phyloP scores from a whole-genome alignment of 2,329 filamentous ascomycete genomes.

The Fusarium nelsonii region DNA sequence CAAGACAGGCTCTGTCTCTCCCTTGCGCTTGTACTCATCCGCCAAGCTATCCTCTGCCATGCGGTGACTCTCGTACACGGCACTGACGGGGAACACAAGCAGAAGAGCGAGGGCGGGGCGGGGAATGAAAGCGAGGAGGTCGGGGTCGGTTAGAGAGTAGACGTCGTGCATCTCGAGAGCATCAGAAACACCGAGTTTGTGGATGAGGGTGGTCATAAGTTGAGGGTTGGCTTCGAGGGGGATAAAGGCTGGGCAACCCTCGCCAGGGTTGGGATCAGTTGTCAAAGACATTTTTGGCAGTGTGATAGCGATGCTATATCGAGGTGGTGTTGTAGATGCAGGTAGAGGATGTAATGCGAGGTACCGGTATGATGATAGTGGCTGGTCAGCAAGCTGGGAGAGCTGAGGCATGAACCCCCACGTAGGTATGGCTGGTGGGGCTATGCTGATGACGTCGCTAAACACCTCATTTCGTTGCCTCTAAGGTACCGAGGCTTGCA shows the following conservation, averaged over 20 bases:
- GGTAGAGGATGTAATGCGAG: background rate
- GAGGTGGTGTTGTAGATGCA: background rate
- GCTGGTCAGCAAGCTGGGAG: background rate
- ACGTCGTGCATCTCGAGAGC: slow-evolving; percentile 88
- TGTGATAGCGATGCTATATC: background rate
- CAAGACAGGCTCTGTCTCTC: slow-evolving; percentile 78
- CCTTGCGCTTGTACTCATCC: slow-evolving; percentile 74
- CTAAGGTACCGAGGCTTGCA: no score
- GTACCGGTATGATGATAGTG: background rate
- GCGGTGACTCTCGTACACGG: slow-evolving; percentile 82
- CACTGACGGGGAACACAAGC: slow-evolving; percentile 88
- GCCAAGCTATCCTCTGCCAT: slow-evolving; percentile 76
- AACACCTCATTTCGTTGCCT: background rate
- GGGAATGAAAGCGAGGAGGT: slow-evolving; percentile 87
- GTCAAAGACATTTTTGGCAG: slow-evolving; percentile 49
- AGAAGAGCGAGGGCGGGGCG: slow-evolving; percentile 89
- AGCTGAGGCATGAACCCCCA: slow-evolving; percentile 20
- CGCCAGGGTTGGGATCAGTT: slow-evolving; percentile 57
- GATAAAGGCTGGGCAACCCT: slow-evolving; percentile 63
- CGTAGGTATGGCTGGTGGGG: slow-evolving; percentile 28
- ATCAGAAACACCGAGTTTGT: slow-evolving; percentile 85
- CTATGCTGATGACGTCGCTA: slow-evolving; percentile 31
- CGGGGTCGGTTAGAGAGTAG: slow-evolving; percentile 87
- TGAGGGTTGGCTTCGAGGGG: slow-evolving; percentile 82
- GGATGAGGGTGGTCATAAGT: slow-evolving; percentile 86